Evolutionary conservation across 2,329 filamentous ascomycete genomes (phyloP), one percentile per base, ranked within the genome.

Genomic region (Colletotrichum zoysiae): DNA sequence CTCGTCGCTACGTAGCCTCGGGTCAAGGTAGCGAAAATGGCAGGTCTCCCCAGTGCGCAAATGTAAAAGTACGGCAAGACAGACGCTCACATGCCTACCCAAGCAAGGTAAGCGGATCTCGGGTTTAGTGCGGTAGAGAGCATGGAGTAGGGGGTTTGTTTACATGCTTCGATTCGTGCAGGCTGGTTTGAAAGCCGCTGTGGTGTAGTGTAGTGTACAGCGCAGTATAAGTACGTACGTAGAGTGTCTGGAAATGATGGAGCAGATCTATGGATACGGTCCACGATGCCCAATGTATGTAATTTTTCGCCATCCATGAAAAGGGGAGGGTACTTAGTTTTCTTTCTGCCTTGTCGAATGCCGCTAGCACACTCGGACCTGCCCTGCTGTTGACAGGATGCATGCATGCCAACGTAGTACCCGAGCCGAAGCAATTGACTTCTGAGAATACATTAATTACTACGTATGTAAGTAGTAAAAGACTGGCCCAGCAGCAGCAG

Each of bases 251-350:
- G 46, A 65, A 69, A 69, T 69, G 66, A 71, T 50, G 70, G 46
- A 48, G 65, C 60, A 64, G 65, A 70, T 72, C 51, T 59, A 72
- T 72, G 70, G 70, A 55, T 59, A 63, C 60, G 48, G 20, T 55
- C 65, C 26, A 64, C 60, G 70, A 50, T 20, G 23, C 53, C 30
- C 70, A 64, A 69, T 65, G 58, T 70, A 65, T 65, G 53, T 72
- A 65, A 71, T 40, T 59, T 67, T 51, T 68, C 33, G 70, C 70
- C 65, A 72, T 72, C 65, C 60, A 56, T 70, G 65, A 46, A 56
- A 72, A 59, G 58, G 59, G 50, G 65, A 46, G 33, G 59, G 18
- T 42, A 18, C 44, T 44, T n/a, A n/a, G n/a, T n/a, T n/a, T n/a
- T n/a, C n/a, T 51, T 60, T 35, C 62, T 40, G 53, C 66, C 66